phyloP scores from a whole-genome alignment of 2,329 filamentous ascomycete species.

The Keithomyces neogunnii region DNA sequence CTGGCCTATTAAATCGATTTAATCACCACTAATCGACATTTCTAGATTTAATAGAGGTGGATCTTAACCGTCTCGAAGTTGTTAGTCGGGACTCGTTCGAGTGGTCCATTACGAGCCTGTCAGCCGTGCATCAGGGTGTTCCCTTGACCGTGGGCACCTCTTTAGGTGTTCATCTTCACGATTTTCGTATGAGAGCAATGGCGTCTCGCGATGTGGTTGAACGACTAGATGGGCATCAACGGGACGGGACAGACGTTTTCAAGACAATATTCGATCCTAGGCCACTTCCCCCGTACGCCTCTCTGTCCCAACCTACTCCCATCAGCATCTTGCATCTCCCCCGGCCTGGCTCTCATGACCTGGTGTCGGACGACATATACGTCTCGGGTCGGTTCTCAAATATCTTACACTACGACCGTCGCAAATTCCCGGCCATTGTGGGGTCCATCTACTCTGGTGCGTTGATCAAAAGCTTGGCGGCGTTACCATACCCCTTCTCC shows the following conservation, averaged over 20 bases:
- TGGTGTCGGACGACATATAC: slow-evolving; percentile 71
- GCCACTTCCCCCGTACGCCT: slow-evolving; percentile 52
- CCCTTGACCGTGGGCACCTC: slow-evolving; percentile 82
- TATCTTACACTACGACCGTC: slow-evolving; percentile 81
- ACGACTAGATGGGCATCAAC: slow-evolving; percentile 21
- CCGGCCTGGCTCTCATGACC: slow-evolving; percentile 37
- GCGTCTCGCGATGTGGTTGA: slow-evolving; percentile 25
- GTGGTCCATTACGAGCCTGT: slow-evolving; percentile 77
- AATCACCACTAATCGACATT: not conserved
- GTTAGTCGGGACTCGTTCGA: slow-evolving; percentile 65
- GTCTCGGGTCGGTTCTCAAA: slow-evolving; percentile 83
- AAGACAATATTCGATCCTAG: slow-evolving; percentile 41
- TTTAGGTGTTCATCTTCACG: slow-evolving; percentile 72
- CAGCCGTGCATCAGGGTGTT: slow-evolving; percentile 53
- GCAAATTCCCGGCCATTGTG: slow-evolving; percentile 70
- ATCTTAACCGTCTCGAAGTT: slow-evolving; percentile 63
- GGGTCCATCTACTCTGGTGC: slow-evolving; percentile 80
- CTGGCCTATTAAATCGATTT: not conserved
- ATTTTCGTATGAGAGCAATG: slow-evolving; percentile 47
- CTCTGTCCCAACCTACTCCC: slow-evolving; percentile 71
- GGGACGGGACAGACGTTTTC: slow-evolving; percentile 21
- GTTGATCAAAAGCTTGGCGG: slow-evolving; percentile 63
- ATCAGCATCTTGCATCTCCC: slow-evolving; percentile 75
- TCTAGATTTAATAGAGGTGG: slow-evolving; percentile 65
- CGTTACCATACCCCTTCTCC: slow-evolving; percentile 60